A percentile compares a stretch with the other conserved stretches of the same genome.
Evolutionary conservation across 2,329 filamentous ascomycete species (phyloP).

Genomic region (Arthrobotrys conoides): DNA sequence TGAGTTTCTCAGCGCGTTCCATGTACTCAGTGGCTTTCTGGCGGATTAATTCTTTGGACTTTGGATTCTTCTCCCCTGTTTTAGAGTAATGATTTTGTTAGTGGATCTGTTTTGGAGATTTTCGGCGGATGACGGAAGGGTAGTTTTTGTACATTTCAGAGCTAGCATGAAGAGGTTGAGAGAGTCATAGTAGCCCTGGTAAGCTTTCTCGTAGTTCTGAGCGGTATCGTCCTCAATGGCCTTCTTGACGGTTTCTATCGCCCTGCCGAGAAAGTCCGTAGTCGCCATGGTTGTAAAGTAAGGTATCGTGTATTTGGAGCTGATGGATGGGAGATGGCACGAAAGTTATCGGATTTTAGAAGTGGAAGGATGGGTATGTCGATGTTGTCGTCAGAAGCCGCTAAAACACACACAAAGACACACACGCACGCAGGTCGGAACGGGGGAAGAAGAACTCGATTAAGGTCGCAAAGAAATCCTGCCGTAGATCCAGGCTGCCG

Average conservation of each 20-base stretch:
- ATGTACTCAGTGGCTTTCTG: constrained; percentile 97
- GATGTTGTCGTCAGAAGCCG: constrained; percentile 26
- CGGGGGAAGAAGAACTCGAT: constrained; percentile 9
- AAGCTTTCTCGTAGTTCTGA: constrained; percentile 96
- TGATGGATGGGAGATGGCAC: constrained; percentile 4
- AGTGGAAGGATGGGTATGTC: neutral
- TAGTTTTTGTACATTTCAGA: constrained; percentile 81
- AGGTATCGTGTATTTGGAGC: constrained; percentile 7
- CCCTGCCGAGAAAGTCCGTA: constrained; percentile 95
- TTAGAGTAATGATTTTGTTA: neutral
- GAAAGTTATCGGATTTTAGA: constrained; percentile 20
- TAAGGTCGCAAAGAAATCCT: constrained; percentile 32
- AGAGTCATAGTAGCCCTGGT: constrained; percentile 93
- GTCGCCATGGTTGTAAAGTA: constrained; percentile 80
- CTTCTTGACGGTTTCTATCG: constrained; percentile 96
- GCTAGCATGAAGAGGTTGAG: constrained; percentile 99
- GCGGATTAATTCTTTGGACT: constrained; percentile 97
- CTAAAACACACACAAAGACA: no score
- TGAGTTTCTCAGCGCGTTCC: constrained; percentile 98
- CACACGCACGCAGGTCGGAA: neutral
- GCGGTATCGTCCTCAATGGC: constrained; percentile 96
- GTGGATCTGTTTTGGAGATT: neutral
- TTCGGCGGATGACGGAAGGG: constrained; percentile 29
- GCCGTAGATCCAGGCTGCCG: constrained; percentile 35
- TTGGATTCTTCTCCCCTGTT: constrained; percentile 90